Evolutionary conservation across 2,329 filamentous ascomycete genomes (phyloP).

Genomic region (Aspergillus aculeatus): DNA sequence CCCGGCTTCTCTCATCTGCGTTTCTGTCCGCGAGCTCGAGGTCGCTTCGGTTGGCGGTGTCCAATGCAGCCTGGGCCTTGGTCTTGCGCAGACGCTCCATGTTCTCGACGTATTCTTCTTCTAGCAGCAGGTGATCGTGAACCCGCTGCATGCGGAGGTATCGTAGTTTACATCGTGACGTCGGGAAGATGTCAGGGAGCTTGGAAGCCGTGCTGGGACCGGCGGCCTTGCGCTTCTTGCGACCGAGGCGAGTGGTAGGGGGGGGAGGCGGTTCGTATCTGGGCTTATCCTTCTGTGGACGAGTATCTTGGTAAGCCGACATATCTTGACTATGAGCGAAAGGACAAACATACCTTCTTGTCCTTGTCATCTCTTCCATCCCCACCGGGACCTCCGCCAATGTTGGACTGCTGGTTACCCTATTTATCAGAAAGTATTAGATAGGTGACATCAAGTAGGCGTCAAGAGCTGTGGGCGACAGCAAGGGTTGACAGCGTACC

Average conservation of each 20-base stretch:
- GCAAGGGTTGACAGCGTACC: conserved; percentile 27
- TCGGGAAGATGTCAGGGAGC: conserved; percentile 89
- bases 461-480: conserved; percentile 12
- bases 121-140: conserved; percentile 92
- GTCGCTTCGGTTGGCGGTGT: conserved; percentile 60
- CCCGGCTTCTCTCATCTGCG: conserved; percentile 89
- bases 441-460: conserved; percentile 5
- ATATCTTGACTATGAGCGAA: not conserved
- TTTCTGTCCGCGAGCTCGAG: conserved; percentile 79
- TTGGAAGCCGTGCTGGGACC: conserved; percentile 94
- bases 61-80: conserved; percentile 65
- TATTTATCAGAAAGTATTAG: conserved; percentile 29
- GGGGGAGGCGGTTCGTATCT: conserved; percentile 99
- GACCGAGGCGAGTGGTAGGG: conserved; percentile 92
- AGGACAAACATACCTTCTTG: conserved; percentile 69
- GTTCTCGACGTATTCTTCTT: conserved; percentile 99
- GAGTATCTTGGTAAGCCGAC: conserved; percentile 6
- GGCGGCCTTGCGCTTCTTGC: conserved; percentile 96
- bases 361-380: conserved; percentile 84
- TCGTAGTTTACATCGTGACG: conserved; percentile 93
- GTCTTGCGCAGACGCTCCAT: conserved; percentile 93
- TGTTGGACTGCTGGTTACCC: conserved; percentile 70
- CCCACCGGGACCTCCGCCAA: conserved; percentile 69
- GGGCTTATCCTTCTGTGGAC: conserved; percentile 89
- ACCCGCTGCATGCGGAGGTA: conserved; percentile 98